Conservation (phyloP, 257 asterid species). For the Hygrophila difformis region DNA sequence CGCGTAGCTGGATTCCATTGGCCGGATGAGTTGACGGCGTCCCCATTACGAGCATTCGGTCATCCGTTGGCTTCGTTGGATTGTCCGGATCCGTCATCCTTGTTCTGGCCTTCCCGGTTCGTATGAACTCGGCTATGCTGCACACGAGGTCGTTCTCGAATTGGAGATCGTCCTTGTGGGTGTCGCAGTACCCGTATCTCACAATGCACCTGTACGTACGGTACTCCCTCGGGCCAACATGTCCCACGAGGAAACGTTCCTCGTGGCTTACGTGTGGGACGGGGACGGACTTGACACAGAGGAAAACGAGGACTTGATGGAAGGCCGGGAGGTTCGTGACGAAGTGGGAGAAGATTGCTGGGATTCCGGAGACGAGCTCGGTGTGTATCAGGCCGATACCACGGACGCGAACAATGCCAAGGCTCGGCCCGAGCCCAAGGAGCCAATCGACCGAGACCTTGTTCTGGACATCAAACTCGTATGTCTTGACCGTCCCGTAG, state of each 20-base stretch:
- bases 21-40: constrained; percentile 43
- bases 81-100: constrained; percentile 5
- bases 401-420: constrained; percentile 71
- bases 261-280: constrained; percentile 61
- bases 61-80: constrained; percentile 8
- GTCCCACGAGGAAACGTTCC: constrained; percentile 76
- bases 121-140: constrained; percentile 67
- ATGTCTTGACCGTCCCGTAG: constrained; percentile 61
- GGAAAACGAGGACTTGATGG: constrained; percentile 70
- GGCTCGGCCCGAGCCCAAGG: constrained; percentile 53
- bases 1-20: constrained; percentile 30
- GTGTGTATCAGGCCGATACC: constrained; percentile 87
- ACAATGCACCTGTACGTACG: constrained; percentile 68
- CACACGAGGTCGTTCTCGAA: constrained; percentile 70
- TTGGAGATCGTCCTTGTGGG: constrained; percentile 53
- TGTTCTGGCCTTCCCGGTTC: constrained; percentile 27
- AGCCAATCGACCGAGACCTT: constrained; percentile 87
- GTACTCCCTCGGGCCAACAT: constrained; percentile 55
- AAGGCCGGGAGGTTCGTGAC: constrained; percentile 84
- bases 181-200: constrained; percentile 74
- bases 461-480: constrained; percentile 69
- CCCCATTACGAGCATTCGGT: constrained; percentile 53
- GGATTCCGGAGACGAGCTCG: constrained; percentile 66
- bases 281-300: constrained; percentile 72
- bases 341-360: constrained; percentile 72